Evolutionary conservation across 441 rosid species (phyloP), one percentile per base, ranked within the genome.

Genomic region (Pelargonium citronellum): DNA sequence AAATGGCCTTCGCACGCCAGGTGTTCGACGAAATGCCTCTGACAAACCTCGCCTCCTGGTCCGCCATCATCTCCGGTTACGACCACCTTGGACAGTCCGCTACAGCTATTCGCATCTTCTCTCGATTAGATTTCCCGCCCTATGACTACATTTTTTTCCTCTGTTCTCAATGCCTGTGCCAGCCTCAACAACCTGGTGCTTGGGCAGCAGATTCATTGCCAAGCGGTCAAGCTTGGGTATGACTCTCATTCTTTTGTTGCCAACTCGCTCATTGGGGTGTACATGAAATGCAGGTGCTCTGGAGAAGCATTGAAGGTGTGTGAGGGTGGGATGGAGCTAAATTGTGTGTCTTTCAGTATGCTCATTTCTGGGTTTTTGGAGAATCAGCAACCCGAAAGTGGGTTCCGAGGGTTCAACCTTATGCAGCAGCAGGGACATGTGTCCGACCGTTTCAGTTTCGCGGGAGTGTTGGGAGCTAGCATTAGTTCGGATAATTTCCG

Each of bases 11-110:
- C 0, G 91, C 89, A 16, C 87, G 86, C 4, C 72, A 74, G 8
- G 1, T 80, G 76, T 86, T 88, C 67, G 93, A 85, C 72, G 83
- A 81, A 74, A 85, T 88, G 89, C 66, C 82, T 67, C 73, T 73
- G 0, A 75, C 75, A 78, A 85, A 87, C 47, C 83, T 88, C 11
- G 86, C 87, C 10, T 85, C 94, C 0, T 87, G 89, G 91, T 85
- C 94, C 4, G 86, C 91, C 60, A 79, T 87, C 81, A 80, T 87
- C 55, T 84, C 94, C 16, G 94, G 91, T 11, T 85, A 85, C 74
- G 80, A 69, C 66, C 91, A 88, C 65, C 67, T 62, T 47, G 84
- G 84, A 19, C 43, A 79, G 37, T 79, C 79, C 67, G 13, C 64
- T 7, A 64, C 77, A 66, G 89, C 89, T 2, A 77, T 87, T 22